phyloP scores from a whole-genome alignment of 164 flowering plant genomes.

The Magnolia kwangsiensis region DNA sequence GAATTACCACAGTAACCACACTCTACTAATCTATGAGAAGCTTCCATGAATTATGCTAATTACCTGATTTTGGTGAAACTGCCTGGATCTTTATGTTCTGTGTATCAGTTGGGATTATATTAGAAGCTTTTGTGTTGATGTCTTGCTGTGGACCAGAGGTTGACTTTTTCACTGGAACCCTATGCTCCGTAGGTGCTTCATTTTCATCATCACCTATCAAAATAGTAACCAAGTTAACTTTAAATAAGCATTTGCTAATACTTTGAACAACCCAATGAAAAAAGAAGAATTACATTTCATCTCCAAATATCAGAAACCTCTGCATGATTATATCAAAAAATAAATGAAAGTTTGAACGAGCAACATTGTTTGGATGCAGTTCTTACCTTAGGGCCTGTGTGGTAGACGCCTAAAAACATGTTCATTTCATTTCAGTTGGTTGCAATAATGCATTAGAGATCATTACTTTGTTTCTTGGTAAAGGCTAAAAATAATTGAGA shows the following conservation, averaged over 20 bases:
- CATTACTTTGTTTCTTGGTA: too few species aligned
- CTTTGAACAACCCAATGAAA: too few species aligned
- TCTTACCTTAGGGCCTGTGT: too few species aligned
- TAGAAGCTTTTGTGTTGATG: slow-evolving; percentile 12
- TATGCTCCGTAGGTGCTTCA: slow-evolving; percentile 22
- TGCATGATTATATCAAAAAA: too few species aligned
- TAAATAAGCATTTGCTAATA: neutral
- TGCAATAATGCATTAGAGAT: too few species aligned
- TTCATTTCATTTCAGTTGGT: too few species aligned
- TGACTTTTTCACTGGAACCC: slow-evolving; percentile 28
- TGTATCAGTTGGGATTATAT: slow-evolving; percentile 20
- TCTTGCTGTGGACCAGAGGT: slow-evolving; percentile 19
- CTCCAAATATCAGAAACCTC: neutral
- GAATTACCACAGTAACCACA: neutral
- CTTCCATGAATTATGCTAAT: neutral
- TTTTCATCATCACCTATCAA: slow-evolving; percentile 26
- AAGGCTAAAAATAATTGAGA: too few species aligned
- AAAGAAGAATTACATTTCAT: neutral
- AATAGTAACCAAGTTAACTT: neutral
- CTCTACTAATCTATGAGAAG: neutral
- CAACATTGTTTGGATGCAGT: too few species aligned
- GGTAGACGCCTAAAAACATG: too few species aligned
- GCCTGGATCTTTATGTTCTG: slow-evolving; percentile 21
- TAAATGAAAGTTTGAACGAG: too few species aligned
- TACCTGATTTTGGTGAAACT: slow-evolving; percentile 40